Percentiles rank a stretch among this genome's conserved stretches.
Conservation (phyloP, 257 asterid species). For the Buddleja alternifolia region DNA sequence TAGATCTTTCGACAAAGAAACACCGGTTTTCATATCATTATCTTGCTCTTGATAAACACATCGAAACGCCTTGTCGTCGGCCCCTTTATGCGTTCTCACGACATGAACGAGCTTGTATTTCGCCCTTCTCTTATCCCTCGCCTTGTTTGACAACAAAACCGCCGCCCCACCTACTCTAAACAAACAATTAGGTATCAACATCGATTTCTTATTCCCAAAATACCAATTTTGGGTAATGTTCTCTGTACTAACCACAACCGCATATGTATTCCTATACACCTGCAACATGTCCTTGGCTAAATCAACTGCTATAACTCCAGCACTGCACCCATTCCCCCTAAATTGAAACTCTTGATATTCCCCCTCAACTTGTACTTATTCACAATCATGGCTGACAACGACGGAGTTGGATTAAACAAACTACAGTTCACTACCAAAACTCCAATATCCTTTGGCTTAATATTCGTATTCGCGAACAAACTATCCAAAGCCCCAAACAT, state of each 20-base stretch:
- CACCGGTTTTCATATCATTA: conserved; percentile 50
- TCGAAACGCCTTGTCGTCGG: conserved; percentile 53
- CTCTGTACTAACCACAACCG: conserved; percentile 62
- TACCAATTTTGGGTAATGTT: conserved; percentile 70
- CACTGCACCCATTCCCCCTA: conserved; percentile 86
- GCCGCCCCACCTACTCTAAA: conserved; percentile 69
- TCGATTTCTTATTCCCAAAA: conserved; percentile 62
- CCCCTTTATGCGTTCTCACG: conserved; percentile 57
- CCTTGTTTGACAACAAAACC: conserved; percentile 52
- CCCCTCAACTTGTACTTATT: conserved; percentile 68
- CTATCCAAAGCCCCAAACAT: conserved; percentile 62
- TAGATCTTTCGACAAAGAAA: conserved; percentile 63
- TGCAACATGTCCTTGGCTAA: conserved; percentile 60
- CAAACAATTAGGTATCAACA: conserved; percentile 66
- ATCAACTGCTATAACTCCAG: conserved; percentile 62
- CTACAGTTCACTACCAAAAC: conserved; percentile 64
- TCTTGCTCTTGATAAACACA: conserved; percentile 57
- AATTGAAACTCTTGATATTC: conserved; percentile 52
- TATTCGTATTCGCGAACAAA: conserved; percentile 45
- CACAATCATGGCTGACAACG: conserved; percentile 63
- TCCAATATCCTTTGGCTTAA: conserved; percentile 60
- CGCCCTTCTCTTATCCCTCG: conserved; percentile 43
- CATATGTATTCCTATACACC: conserved; percentile 58
- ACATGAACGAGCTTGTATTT: conserved; percentile 63
- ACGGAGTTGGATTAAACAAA: conserved; percentile 63